A percentile compares a stretch with the other conserved stretches of the same genome.
phyloP scores from a whole-genome alignment of 2,329 filamentous ascomycete species.

The Fusarium duplospermum region DNA sequence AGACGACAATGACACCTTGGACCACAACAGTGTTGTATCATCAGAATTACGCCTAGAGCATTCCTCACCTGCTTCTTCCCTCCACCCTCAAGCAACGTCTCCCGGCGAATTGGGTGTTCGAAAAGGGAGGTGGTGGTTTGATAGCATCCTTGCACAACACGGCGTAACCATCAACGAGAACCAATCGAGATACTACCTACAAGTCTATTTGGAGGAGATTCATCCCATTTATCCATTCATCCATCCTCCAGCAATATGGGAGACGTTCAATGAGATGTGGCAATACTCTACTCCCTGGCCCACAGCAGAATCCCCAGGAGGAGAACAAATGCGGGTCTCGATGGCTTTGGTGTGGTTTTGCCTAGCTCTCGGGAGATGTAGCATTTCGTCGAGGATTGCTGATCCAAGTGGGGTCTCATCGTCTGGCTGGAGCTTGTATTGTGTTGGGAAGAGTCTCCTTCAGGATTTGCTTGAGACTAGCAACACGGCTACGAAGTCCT shows the following conservation, averaged over 20 bases:
- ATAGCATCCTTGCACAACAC: conserved; percentile 16
- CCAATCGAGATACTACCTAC: conserved; percentile 24
- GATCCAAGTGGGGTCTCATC: conserved; percentile 29
- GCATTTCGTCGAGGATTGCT: conserved; percentile 25
- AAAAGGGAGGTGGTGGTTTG: conserved; percentile 19
- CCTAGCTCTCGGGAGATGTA: conserved; percentile 30
- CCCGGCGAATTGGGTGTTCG: not conserved
- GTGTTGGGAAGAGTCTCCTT: conserved; percentile 22
- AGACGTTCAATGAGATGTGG: conserved; percentile 32
- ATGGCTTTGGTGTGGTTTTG: conserved; percentile 32
- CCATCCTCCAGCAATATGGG: conserved; percentile 27
- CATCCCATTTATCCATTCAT: conserved; percentile 27
- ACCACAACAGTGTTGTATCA: not conserved
- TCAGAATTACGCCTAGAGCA: conserved; percentile 3
- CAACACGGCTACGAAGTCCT: conserved; percentile 25
- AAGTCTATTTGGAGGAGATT: conserved; percentile 28
- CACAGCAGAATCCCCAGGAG: conserved; percentile 1
- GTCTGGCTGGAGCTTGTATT: conserved; percentile 32
- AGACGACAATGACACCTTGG: conserved; percentile 8
- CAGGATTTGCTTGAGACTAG: conserved; percentile 26
- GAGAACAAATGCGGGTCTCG: conserved; percentile 23
- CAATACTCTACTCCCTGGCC: conserved; percentile 19
- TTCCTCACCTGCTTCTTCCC: conserved; percentile 3
- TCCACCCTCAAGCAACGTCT: not conserved
- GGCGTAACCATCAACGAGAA: conserved; percentile 19